Base-by-base conservation (phyloP, 2,329 filamentous ascomycete species). In the Passalora sequoiae region DNA sequence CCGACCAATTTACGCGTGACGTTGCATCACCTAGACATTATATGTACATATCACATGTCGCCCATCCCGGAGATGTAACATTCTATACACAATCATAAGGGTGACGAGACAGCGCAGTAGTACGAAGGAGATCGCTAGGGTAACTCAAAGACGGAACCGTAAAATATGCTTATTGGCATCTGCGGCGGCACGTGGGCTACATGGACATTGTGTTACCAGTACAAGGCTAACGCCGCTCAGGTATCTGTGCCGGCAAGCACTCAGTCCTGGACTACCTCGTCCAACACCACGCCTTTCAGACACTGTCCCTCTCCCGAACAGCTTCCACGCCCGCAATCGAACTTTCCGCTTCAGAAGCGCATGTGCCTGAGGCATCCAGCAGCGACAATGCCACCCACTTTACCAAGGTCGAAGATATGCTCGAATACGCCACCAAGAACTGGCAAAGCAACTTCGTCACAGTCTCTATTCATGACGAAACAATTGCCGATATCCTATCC, bases 241-340 rank as follows among this genome's bases (percentile, higher is more conserved):
- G 86, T 60, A 91, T 96, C 59, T 97, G 89, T 70, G 83, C 91
- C 37, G 92, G 92, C 60, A 97, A 96, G 71, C 83, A 81, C 62
- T 87, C 88, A 7, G 86, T 97, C 53, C 89, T 89, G 6, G 10
- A 86, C 42, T 96, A 94, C 64, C 78, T 98, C 6, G 79, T 89
- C 52, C 78, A 89, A 51, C 79, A 89, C 53, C 85, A 96, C 66
- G 81, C 79, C 49, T 98, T 97, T 68, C 80, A 77, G 48, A 78
- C 79, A 35, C 76, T 96, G 44, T 75, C 78, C 56, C 73, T 95
- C 21, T 66, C 63, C 31, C 63, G 60, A 24, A 60, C 57, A 10
- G 53, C 60, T 36, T 45, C 58, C 13, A 69, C 66, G 2, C 65
- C 69, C 17, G 50, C 58, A 3, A 63, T 71, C 16, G 67, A 72